Base-by-base conservation (phyloP, 2,329 filamentous ascomycete species). In the Pezicula radicicola region DNA sequence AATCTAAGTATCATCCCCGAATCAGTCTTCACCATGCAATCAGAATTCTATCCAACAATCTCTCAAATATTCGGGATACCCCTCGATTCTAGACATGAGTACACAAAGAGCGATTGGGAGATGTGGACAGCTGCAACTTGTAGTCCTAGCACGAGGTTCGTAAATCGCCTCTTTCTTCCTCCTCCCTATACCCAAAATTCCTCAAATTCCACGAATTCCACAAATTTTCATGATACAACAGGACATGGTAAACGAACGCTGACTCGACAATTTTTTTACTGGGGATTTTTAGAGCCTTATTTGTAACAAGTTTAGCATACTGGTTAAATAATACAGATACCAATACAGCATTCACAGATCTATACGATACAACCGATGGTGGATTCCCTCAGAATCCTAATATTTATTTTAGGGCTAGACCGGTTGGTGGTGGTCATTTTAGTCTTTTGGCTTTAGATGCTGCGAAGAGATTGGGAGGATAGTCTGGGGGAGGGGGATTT, bases 41-140 rank as follows among this genome's bases (percentile, higher is more conserved):
- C 79, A 0, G 68, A 75, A 40, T 87, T 81, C 81, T 88, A 87
- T 69, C 70, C 72, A 65, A 70, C 73, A 10, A 84, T 87, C 2
- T 81, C 84, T 55, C 85, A 89, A 64, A 80, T 80, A 56, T 90
- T 86, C 68, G 87, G 87, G 2, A 74, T 89, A 0, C 86, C 87
- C 0, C 79, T 90, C 6, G 87, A 90, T 67, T 82, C 72, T 56
- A 79, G 87, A 16, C 85, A 89, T 68, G 68, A 85, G 12, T 89
- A 88, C 71, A 85, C 86, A 48, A 89, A 90, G 65, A 84, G 81
- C 2, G 87, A 89, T 68, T 89, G 87, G 87, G 82, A 88, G 61
- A 83, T 89, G 66, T 87, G 87, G 71, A 79, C 84, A 3, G 87
- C 87, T 48, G 84, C 86, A 0, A 83, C 88, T 0, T 78, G 83